Base-by-base conservation (phyloP, 2,329 filamentous ascomycete genomes). In the Fusarium brevicatenulatum region DNA sequence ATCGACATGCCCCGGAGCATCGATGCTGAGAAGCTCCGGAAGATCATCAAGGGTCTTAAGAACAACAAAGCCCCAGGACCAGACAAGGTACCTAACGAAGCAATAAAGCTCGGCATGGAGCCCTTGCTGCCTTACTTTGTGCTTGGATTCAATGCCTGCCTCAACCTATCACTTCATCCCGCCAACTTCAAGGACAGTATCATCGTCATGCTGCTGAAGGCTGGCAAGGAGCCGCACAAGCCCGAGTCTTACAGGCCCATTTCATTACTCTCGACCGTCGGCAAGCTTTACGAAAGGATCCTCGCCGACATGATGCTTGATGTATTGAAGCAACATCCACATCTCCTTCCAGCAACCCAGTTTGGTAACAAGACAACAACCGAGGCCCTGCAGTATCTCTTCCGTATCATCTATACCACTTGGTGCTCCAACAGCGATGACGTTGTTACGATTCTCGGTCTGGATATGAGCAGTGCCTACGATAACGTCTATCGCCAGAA, bases 281-380 rank as follows among this genome's bases (percentile, higher is more conserved):
- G 66, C 16, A 71, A 71, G 60, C 28, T 71, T 9, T 47, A 62
- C 9, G 57, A 69, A 43, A 69, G 53, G 68, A 54, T 69, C 12
- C n/a, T 71, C 21, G 44, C 61, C 15, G 19, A 49, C 10, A 46
- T 44, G 16, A 40, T 56, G 23, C 34, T 69, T 25, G 28, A 32
- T 16, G 52, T 12, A 4, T 6, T 69, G 11, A 49, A 34, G 25
- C 19, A 46, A 7, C n/a, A 59, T 5, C 34, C 28, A 7, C 23
- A 23, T n/a, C 44, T 65, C 2, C 23, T 69, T 7, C 46, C 43
- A 2, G 12, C 25, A 10, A 68, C 37, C 0, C 47, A 66, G 32
- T 69, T 71, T 36, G 68, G 66, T 23, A 43, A 46, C 13, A 62
- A 28, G 49, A 54, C 44, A 25, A 69, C 66, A 21, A 58, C 61